phyloP scores from a whole-genome alignment of 176 grass and related monocot genomes.

The Lolium rigidum region DNA sequence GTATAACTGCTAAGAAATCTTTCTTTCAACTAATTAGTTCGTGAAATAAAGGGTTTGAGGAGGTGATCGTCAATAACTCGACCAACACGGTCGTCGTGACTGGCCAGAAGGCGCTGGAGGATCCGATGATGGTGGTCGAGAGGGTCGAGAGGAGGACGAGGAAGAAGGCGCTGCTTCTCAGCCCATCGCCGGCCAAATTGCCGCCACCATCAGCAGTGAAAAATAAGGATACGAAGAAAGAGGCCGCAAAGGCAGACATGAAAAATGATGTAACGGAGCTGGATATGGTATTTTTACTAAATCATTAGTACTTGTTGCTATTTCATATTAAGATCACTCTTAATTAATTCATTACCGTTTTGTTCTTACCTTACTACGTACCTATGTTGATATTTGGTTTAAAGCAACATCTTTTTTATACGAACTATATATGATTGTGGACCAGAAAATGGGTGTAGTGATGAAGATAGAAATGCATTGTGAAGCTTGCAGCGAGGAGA shows the following conservation, averaged over 20 bases:
- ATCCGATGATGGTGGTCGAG: constrained; percentile 44
- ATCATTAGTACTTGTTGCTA: neutral
- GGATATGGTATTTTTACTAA: constrained; percentile 23
- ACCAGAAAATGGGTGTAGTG: constrained; percentile 46
- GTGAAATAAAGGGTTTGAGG: constrained; percentile 54
- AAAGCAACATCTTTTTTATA: neutral
- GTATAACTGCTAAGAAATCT: neutral
- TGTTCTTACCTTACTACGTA: neutral
- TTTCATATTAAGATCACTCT: neutral
- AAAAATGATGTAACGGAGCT: neutral
- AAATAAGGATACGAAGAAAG: neutral
- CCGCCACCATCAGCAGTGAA: neutral
- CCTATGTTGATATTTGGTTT: neutral
- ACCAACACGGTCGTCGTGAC: constrained; percentile 59
- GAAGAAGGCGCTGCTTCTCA: constrained; percentile 59
- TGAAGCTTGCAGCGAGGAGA: constrained; percentile 72
- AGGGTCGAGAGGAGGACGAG: constrained; percentile 56
- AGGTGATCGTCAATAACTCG: constrained; percentile 53
- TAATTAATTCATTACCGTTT: neutral
- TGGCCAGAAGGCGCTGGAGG: constrained; percentile 42
- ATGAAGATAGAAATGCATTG: constrained; percentile 78
- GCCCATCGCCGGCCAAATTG: constrained; percentile 34
- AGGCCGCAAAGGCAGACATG: neutral
- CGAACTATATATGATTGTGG: neutral
- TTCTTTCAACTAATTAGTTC: neutral